Conservation (phyloP, 2,329 filamentous ascomycete species). For the Phyllosticta capitalensis region DNA sequence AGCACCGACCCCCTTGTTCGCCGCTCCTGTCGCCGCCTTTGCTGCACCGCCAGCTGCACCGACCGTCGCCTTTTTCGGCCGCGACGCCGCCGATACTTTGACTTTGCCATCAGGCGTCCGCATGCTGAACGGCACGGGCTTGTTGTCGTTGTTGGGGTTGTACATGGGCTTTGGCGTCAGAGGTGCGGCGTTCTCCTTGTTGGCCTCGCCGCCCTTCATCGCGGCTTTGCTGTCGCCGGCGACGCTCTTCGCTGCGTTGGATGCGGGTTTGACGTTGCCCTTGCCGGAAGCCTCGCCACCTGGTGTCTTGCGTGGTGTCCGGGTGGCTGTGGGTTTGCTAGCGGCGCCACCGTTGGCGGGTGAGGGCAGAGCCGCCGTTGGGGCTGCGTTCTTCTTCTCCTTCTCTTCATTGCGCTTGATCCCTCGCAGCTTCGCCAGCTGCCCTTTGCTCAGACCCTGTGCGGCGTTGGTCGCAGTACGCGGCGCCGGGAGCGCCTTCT, state of each 20-base stretch:
- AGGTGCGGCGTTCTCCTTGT: not conserved
- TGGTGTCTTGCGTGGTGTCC: not conserved
- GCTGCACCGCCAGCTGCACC: not conserved
- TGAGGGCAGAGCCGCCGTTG: not conserved
- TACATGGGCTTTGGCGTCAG: not conserved
- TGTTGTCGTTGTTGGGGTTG: not conserved
- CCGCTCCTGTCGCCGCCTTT: not conserved
- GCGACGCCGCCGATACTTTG: not conserved
- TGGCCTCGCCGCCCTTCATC: not conserved
- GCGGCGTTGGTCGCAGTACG: not conserved
- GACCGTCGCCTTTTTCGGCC: not conserved
- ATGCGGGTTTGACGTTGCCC: not conserved
- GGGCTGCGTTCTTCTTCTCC: not conserved
- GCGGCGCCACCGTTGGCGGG: not conserved
- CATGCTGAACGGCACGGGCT: constrained; percentile 1
- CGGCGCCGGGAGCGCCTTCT: constrained; percentile 4
- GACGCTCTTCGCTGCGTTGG: not conserved
- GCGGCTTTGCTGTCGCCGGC: not conserved
- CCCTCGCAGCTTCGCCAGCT: constrained; percentile 5
- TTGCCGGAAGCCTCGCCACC: not conserved
- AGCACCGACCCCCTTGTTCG: not conserved
- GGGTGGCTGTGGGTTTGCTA: not conserved
- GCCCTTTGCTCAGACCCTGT: constrained; percentile 2
- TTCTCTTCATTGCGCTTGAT: not conserved
- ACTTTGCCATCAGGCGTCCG: constrained; percentile 4